phyloP scores from a whole-genome alignment of 192 early-diverging fungal species.

The Dissophora ornata region DNA sequence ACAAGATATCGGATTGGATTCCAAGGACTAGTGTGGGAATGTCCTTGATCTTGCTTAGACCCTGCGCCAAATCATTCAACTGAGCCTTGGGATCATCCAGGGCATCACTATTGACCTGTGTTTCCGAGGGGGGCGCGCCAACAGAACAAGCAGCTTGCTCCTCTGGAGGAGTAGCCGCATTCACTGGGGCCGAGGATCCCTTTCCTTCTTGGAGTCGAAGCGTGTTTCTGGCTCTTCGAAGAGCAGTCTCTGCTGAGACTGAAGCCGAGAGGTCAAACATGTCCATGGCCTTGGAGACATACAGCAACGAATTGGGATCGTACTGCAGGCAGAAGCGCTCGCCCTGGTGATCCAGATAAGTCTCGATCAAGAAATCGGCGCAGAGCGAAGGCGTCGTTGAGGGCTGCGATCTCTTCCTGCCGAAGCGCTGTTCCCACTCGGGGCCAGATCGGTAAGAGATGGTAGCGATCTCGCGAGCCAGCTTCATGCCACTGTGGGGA shows the following conservation, averaged over 20 bases:
- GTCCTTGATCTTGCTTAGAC: constrained; percentile 68
- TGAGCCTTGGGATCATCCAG: constrained; percentile 59
- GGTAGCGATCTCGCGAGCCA: constrained; percentile 93
- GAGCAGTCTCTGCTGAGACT: constrained; percentile 49
- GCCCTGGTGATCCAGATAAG: constrained; percentile 96
- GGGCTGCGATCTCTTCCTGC: constrained; percentile 81
- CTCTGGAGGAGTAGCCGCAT: constrained; percentile 31
- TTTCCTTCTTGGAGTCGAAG: constrained; percentile 30
- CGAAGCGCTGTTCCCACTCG: constrained; percentile 97
- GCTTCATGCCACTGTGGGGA: constrained; percentile 96
- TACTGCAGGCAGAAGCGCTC: constrained; percentile 94
- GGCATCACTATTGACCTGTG: constrained; percentile 9
- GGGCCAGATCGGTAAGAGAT: constrained; percentile 95
- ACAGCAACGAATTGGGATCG: constrained; percentile 93
- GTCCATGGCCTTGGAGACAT: constrained; percentile 98
- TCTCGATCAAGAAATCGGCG: constrained; percentile 95
- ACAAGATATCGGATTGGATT: constrained; percentile 94
- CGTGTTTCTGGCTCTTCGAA: constrained; percentile 57
- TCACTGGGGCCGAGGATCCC: constrained; percentile 36
- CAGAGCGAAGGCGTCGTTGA: constrained; percentile 83
- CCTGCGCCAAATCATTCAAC: constrained; percentile 75
- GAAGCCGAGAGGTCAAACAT: constrained; percentile 93
- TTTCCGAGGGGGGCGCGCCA: neutral
- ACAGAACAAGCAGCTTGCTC: constrained; percentile 18
- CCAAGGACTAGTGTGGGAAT: constrained; percentile 93